Percentiles rank a stretch among this genome's conserved stretches.
These are phyloP conservation scores for Zygnema circumcarinatum DNA, from an alignment of 139 green algal species.

Conservation along the genomic window DNA sequence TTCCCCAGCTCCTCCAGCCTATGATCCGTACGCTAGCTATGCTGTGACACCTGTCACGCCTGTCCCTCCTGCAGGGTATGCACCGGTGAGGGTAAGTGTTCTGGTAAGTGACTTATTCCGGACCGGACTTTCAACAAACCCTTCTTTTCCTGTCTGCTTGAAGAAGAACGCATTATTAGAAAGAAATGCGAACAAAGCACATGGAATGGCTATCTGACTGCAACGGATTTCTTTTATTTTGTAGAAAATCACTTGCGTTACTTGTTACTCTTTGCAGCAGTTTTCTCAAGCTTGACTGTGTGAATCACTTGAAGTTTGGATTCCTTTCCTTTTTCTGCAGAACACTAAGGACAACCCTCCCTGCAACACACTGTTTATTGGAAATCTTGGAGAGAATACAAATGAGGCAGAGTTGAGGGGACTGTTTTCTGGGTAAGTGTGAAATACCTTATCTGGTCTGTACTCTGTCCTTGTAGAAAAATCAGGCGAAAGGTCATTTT, in stretches of 20 bases:
- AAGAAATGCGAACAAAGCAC: too few relatives aligned
- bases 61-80: slow-evolving; percentile 19
- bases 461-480: slow-evolving; percentile 7
- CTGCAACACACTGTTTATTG: slow-evolving; percentile 95
- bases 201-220: too few relatives aligned
- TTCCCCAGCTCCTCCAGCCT: slow-evolving; percentile 2
- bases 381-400: slow-evolving; percentile 75
- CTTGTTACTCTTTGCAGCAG: not conserved
- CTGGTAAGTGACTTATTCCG: too few relatives aligned
- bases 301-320: not conserved
- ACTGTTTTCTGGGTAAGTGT: slow-evolving; percentile 73
- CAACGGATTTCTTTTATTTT: slow-evolving; percentile 4
- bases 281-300: slow-evolving; percentile 7
- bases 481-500: not conserved
- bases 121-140: too few relatives aligned
- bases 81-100: slow-evolving; percentile 26
- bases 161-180: too few relatives aligned
- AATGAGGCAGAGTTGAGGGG: slow-evolving; percentile 76
- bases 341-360: slow-evolving; percentile 90
- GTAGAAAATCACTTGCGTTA: too few relatives aligned
- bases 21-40: slow-evolving; percentile 10
- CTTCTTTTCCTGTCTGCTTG: too few relatives aligned
- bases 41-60: not conserved
- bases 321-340: slow-evolving; percentile 39
- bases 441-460: not conserved